These are phyloP conservation scores for Candida rishiriensis DNA, from an alignment of 805 yeast genomes.

Conservation along the genomic window DNA sequence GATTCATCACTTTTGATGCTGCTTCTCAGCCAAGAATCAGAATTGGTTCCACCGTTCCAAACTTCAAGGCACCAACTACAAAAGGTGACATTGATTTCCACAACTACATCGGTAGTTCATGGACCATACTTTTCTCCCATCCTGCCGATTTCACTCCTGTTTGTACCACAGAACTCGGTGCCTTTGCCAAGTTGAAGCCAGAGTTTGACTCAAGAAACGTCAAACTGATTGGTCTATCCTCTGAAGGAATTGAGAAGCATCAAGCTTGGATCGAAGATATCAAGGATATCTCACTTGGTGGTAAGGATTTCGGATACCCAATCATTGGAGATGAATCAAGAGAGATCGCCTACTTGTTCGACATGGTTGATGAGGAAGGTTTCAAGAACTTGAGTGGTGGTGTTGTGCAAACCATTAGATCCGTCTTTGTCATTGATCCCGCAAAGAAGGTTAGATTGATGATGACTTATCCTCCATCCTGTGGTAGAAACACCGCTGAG, in stretches of 20 bases:
- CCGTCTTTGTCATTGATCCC: slow-evolving; percentile 90
- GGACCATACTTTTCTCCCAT: slow-evolving; percentile 89
- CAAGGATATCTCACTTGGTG: slow-evolving; percentile 68
- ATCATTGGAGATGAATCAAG: slow-evolving; percentile 84
- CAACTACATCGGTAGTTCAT: slow-evolving; percentile 76
- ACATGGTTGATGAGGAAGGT: slow-evolving; percentile 85
- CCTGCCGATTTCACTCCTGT: slow-evolving; percentile 98
- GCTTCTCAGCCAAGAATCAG: slow-evolving; percentile 61
- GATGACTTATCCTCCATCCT: slow-evolving; percentile 87
- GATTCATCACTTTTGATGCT: slow-evolving; percentile 42
- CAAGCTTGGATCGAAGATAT: slow-evolving; percentile 86
- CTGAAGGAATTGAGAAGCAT: slow-evolving; percentile 78
- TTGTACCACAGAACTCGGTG: slow-evolving; percentile 94
- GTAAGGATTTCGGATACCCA: slow-evolving; percentile 78
- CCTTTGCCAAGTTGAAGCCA: slow-evolving; percentile 83
- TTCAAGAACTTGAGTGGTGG: slow-evolving; percentile 71
- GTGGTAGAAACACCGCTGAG: slow-evolving; percentile 92
- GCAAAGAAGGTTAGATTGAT: slow-evolving; percentile 81
- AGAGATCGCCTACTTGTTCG: slow-evolving; percentile 79
- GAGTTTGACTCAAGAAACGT: slow-evolving; percentile 83
- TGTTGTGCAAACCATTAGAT: slow-evolving; percentile 82
- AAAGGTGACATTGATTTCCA: slow-evolving; percentile 83
- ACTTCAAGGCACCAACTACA: slow-evolving; percentile 80
- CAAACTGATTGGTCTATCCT: slow-evolving; percentile 86
- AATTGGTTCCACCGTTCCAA: slow-evolving; percentile 83